A percentile compares a stretch with the other conserved stretches of the same genome.
These are phyloP conservation scores for Sugiyamaella mastotermitis DNA, from an alignment of 805 yeast species.

Conservation along the genomic window DNA sequence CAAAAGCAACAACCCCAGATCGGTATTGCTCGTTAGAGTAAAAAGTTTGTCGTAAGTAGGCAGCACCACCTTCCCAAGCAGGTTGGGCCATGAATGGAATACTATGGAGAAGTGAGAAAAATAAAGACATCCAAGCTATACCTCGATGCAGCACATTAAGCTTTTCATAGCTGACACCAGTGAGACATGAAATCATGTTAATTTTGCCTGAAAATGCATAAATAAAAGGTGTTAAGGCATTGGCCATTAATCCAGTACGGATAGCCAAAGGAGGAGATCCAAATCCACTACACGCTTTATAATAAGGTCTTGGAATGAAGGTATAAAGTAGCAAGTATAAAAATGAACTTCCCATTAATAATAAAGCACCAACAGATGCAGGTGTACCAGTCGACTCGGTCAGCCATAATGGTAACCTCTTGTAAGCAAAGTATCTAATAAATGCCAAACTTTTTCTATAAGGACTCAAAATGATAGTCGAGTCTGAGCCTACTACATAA, in stretches of 20 bases:
- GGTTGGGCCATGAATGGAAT: slow-evolving; percentile 15
- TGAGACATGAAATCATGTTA: slow-evolving; percentile 15
- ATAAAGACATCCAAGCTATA: slow-evolving; percentile 14
- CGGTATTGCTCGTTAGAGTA: background rate
- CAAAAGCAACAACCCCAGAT: slow-evolving; percentile 13
- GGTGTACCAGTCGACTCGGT: slow-evolving; percentile 10
- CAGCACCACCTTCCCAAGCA: slow-evolving; percentile 16
- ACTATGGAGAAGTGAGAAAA: slow-evolving; percentile 17
- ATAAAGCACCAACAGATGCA: slow-evolving; percentile 9
- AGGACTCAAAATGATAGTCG: background rate
- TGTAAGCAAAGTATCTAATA: slow-evolving; percentile 13
- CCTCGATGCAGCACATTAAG: slow-evolving; percentile 16
- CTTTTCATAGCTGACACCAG: slow-evolving; percentile 19
- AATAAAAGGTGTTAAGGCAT: slow-evolving; percentile 20
- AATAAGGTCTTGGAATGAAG: slow-evolving; percentile 16
- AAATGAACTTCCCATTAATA: slow-evolving; percentile 6
- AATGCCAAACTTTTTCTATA: slow-evolving; percentile 7
- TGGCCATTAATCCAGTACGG: slow-evolving; percentile 18
- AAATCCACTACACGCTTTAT: slow-evolving; percentile 16
- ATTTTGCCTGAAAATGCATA: slow-evolving; percentile 18
- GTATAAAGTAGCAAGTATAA: slow-evolving; percentile 6
- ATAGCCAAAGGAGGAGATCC: slow-evolving; percentile 20
- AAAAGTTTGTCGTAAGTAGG: slow-evolving; percentile 3
- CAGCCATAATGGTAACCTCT: slow-evolving; percentile 9
- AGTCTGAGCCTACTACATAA: background rate